Evolutionary conservation across 257 asterid species (phyloP).

Genomic region (Vinca minor): DNA sequence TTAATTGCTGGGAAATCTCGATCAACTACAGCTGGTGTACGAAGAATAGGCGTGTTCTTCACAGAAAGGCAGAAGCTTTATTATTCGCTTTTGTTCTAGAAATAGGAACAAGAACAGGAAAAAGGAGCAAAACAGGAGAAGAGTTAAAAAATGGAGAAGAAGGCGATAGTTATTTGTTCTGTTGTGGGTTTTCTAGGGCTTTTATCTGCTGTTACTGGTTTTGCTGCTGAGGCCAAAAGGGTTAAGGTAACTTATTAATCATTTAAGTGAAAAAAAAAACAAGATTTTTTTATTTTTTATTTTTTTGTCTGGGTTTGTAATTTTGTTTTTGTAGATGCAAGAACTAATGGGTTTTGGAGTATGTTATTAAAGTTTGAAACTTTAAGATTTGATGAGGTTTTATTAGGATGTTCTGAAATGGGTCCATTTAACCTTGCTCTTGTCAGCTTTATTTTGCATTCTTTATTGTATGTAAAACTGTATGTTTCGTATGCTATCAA

Average conservation of each 20-base stretch:
- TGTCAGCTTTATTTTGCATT: background rate
- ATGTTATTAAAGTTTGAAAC: background rate
- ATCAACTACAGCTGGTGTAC: background rate
- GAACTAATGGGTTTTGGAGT: background rate
- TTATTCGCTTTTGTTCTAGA: background rate
- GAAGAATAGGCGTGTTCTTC: background rate
- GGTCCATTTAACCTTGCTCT: background rate
- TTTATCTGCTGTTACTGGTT: constrained; percentile 61
- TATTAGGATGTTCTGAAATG: background rate
- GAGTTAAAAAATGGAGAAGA: constrained; percentile 47
- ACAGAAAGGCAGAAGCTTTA: background rate
- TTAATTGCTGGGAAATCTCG: constrained; percentile 3
- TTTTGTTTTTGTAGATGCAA: background rate
- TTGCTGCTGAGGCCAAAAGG: constrained; percentile 73
- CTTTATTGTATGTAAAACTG: too few species aligned
- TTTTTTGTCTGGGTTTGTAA: too few species aligned
- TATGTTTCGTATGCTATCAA: too few species aligned
- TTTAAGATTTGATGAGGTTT: background rate
- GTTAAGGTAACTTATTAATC: constrained; percentile 46
- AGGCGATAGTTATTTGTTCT: constrained; percentile 35
- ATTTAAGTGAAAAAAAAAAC: background rate
- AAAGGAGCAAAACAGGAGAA: too few species aligned
- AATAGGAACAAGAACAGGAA: background rate
- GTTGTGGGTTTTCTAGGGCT: constrained; percentile 61
- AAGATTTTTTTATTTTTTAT: too few species aligned